These are phyloP conservation scores for Lignosus rhinocerotis DNA, from an alignment of 1,284 basidiomycete genomes.

Conservation along the genomic window DNA sequence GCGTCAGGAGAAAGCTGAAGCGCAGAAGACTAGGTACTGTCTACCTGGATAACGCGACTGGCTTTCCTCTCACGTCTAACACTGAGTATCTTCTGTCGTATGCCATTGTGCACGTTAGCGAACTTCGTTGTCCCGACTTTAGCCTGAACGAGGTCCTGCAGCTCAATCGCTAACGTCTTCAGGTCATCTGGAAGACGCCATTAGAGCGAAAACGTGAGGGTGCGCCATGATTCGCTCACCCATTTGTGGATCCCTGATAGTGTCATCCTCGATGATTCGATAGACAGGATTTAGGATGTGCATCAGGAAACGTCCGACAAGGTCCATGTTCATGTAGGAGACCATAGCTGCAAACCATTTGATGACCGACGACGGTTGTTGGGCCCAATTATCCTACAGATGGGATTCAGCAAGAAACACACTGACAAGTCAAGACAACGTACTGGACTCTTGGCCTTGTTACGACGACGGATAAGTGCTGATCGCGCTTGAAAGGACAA, in stretches of 20 bases:
- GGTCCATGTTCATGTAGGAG: slow-evolving; percentile 60
- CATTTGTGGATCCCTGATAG: slow-evolving; percentile 74
- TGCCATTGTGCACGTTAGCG: slow-evolving; percentile 74
- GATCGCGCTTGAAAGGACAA: slow-evolving; percentile 87
- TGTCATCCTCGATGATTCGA: slow-evolving; percentile 85
- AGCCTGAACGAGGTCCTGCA: slow-evolving; percentile 85
- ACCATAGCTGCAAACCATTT: slow-evolving; percentile 96
- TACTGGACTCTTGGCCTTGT: slow-evolving; percentile 49
- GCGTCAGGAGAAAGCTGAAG: neutral
- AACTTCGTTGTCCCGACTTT: slow-evolving; percentile 88
- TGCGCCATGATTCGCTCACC: slow-evolving; percentile 50
- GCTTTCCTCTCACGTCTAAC: slow-evolving; percentile 77
- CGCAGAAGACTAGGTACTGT: slow-evolving; percentile 9
- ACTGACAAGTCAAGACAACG: slow-evolving; percentile 24
- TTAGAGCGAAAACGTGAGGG: neutral
- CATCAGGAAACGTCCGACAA: slow-evolving; percentile 70
- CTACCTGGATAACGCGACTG: slow-evolving; percentile 60
- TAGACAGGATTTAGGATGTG: slow-evolving; percentile 89
- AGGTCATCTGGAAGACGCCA: slow-evolving; percentile 69
- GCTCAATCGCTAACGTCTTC: slow-evolving; percentile 79
- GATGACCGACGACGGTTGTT: slow-evolving; percentile 78
- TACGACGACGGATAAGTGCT: slow-evolving; percentile 68
- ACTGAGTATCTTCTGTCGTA: slow-evolving; percentile 71
- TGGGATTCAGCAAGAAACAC: neutral
- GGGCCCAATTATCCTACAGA: slow-evolving; percentile 65